Evolutionary conservation across 495 filamentous ascomycete species (phyloP), one percentile per base, ranked within the genome.

Genomic region (Penicillium samsonianum): DNA sequence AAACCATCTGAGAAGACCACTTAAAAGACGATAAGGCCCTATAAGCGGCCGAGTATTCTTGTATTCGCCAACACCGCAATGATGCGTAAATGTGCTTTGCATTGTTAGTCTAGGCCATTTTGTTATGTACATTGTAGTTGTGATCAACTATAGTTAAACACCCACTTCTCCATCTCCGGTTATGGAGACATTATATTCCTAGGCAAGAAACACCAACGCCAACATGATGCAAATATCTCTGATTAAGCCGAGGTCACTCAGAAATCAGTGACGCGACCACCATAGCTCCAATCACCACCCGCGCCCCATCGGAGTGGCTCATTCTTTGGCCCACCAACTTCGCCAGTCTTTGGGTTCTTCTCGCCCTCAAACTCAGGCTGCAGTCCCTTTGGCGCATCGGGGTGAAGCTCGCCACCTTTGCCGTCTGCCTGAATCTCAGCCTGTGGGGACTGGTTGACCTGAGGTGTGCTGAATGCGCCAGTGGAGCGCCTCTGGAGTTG

Each of bases 241-340:
- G n/a, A 11, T 17, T 35, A 44, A 40, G 4, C 23, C 12, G 22
- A 19, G 16, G 23, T 31, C 20, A 37, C 49, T 64, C 55, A 98
- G 69, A 98, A 98, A 76, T 98, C 94, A 19, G 94, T 98, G 23
- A 94, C 93, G 53, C 94, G 78, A 37, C 94, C 94, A 75, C 96
- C 96, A 73, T 88, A 98, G 65, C 91, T 97, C 86, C 92, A 98
- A 75, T 98, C 94, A 1, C 90, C 89, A 3, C 63, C 71, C 25
- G 76, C 69, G 0, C 92, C 91, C 92, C 92, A 96, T 52, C 92
- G 80, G 63, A 98, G 61, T 42, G 94, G 94, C 74, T 98, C 94
- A 72, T 97, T 98, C 84, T 98, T 98, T 17, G 94, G 94, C 14
- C 94, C 94, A 6, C 92, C 94, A 42, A 96, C 81, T 77, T 98